These are phyloP conservation scores for Pestalotiopsis sp. DNA, from an alignment of 2,329 filamentous ascomycete species.

Conservation along the genomic window DNA sequence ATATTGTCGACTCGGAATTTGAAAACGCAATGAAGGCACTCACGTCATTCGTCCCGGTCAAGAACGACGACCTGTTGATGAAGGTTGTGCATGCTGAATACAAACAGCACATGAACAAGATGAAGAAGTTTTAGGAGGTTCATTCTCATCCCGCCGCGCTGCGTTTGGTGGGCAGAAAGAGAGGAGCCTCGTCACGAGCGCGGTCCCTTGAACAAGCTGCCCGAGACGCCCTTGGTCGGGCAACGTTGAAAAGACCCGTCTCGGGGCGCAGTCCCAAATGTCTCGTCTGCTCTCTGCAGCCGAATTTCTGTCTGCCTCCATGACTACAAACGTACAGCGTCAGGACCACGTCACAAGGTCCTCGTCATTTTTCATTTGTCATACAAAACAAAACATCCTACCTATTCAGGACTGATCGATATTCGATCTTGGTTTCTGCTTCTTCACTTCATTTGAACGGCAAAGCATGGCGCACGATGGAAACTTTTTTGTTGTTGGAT, in stretches of 20 bases:
- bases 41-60: slow-evolving; percentile 90
- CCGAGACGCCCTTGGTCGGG: not conserved
- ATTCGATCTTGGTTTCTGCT: not conserved
- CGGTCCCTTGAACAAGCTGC: not conserved
- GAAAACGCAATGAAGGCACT: slow-evolving; percentile 98
- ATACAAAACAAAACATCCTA: not conserved
- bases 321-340: not conserved
- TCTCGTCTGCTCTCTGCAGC: not conserved
- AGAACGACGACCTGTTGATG: slow-evolving; percentile 93
- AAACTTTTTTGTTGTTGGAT: not conserved
- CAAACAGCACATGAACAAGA: slow-evolving; percentile 61
- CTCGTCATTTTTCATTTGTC: not conserved
- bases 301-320: not conserved
- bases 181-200: not conserved
- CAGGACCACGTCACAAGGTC: not conserved
- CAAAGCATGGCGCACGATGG: not conserved
- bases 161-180: not conserved
- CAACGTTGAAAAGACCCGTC: not conserved
- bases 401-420: not conserved
- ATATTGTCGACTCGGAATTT: slow-evolving; percentile 90
- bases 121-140: slow-evolving; percentile 37
- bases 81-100: slow-evolving; percentile 85
- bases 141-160: slow-evolving; percentile 13
- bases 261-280: not conserved
- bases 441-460: not conserved